Base-by-base conservation (phyloP, 1,139 yeast species). In the Eremothecium gossypii region DNA sequence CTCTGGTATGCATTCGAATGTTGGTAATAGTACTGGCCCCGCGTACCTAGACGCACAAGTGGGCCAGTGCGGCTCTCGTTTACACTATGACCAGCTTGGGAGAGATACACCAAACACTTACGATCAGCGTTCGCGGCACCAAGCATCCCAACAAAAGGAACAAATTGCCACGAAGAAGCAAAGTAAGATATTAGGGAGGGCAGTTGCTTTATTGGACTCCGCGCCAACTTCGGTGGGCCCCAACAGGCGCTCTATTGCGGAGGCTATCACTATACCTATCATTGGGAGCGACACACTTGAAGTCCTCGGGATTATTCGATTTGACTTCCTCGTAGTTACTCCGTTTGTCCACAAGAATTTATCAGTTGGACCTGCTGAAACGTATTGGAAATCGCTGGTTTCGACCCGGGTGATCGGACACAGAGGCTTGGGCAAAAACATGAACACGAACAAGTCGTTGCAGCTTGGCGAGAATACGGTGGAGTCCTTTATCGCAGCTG, bases 381-480 rank as follows among this genome's bases (percentile, higher is more conserved):
- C 94, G 1, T 89, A 87, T 63, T 91, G 97, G 97, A 85, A 84
- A 58, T 86, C 91, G 31, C 68, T 86, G 47, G 89, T 83, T 4
- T 77, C 93, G 0, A 85, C 96, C 1, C 72, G 96, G 49, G 95
- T 91, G 30, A 91, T 91, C 65, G 98, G 98, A 1, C 98, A 91
- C 60, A 77, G 98, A 56, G 98, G 98, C 7, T 69, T 87, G 51
- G 98, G 98, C 50, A 89, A 87, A 67, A 91, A 91, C 64, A 68
- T 70, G 34, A 74, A 77, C 48, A 73, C 75, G 39, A 74, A 81
- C 41, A 79, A 77, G 49, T 83, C 95, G 5, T 71, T 91, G 57
- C 98, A 91, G 64, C 70, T 91, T 47, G 98, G 98, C 35, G 98
- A 91, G 58, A 91, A 91, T 58, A 91, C 98, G 0, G 83, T 91